These are phyloP conservation scores for Colletotrichum eleusines DNA, from an alignment of 2,329 filamentous ascomycete genomes.

Conservation along the genomic window DNA sequence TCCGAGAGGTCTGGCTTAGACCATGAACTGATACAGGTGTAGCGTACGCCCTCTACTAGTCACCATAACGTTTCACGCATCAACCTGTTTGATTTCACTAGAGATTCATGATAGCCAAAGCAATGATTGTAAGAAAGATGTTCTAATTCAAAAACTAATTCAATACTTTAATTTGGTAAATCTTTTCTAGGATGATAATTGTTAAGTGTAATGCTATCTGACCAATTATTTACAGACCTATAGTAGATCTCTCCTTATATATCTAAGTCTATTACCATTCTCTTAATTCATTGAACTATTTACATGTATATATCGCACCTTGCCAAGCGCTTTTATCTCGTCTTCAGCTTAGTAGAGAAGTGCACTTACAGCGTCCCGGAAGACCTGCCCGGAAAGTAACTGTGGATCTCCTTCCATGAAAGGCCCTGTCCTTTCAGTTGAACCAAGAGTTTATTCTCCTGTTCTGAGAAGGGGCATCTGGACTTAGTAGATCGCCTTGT, in stretches of 20 bases:
- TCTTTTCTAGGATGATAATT: neutral
- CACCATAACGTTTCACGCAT: too few relatives aligned
- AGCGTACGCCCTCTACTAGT: too few relatives aligned
- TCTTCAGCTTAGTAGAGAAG: conserved; percentile 14
- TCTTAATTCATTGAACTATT: neutral
- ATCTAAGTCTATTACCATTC: neutral
- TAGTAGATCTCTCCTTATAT: conserved; percentile 5
- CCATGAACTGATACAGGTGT: too few relatives aligned
- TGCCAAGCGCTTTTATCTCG: conserved; percentile 1
- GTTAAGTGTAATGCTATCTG: neutral
- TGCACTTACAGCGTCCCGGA: neutral
- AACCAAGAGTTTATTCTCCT: conserved; percentile 5
- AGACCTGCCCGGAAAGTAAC: conserved; percentile 7
- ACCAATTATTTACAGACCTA: neutral
- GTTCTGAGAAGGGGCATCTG: conserved; percentile 1
- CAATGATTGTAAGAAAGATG: too few relatives aligned
- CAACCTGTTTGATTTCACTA: too few relatives aligned
- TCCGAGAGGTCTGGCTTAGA: too few relatives aligned
- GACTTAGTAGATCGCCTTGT: neutral
- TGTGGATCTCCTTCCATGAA: conserved; percentile 4
- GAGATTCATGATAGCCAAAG: too few relatives aligned
- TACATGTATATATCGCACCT: neutral
- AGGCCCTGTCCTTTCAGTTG: conserved; percentile 4
- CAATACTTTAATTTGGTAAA: too few relatives aligned
- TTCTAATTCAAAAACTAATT: too few relatives aligned